Base-by-base conservation (phyloP, 1,139 yeast genomes). In the Trichomonascaceae sp. region DNA sequence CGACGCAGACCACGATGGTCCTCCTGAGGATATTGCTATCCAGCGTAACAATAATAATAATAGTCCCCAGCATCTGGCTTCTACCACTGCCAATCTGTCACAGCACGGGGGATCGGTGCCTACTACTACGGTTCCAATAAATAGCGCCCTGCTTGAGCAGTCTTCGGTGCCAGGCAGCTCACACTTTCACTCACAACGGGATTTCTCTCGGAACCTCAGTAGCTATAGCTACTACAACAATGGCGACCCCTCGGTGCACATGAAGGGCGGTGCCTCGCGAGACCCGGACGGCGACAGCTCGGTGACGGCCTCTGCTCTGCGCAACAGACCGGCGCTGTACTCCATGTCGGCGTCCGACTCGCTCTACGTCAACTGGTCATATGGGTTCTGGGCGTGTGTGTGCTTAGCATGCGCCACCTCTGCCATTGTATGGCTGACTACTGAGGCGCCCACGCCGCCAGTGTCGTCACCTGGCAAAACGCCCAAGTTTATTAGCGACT, bases 361-460 rank as follows among this genome's bases (percentile, higher is more conserved):
- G 6, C 23, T 8, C 23, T 11, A 57, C 34, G 36, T 43, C 6
- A 28, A 44, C 3, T 58, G 61, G 60, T 53, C 52, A 8, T 45
- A 40, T 13, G 35, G 51, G 1, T 58, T 54, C 39, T 33, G 56
- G 17, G 45, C 43, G 3, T 38, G 47, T 27, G 41, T 56, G 37
- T 46, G 60, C 8, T 40, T 47, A 35, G 45, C 56, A 32, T 44
- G 54, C 17, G 56, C 62, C n/a, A 56, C 61, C 4, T 54, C 60
- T 5, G 40, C 56, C 15, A 36, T 56, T 34, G 43, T 57, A 13
- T 54, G 58, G 54, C 42, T 58, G 20, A 42, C 50, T 20, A 53
- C 60, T 2, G 42, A 44, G 26, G 48, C 46, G 11, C 49, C 56
- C 8, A 27, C 26, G 5, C n/a, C n/a, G n/a, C 23, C 23, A 11